Base-by-base conservation (phyloP, 805 yeast genomes). In the Sugiyamaella chiloensis region DNA sequence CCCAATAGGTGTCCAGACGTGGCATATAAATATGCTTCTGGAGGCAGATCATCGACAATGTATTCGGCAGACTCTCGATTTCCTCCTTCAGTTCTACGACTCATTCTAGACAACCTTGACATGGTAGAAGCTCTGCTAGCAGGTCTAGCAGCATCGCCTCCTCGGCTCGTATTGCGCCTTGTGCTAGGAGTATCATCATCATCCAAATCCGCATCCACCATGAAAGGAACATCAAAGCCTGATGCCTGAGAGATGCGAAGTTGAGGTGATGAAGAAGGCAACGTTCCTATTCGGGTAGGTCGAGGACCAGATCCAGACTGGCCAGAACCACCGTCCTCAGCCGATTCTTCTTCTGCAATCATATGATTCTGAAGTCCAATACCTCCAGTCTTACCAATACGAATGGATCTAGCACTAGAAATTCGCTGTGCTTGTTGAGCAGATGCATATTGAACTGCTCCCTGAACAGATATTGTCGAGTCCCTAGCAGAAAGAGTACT, bases 391-490 rank as follows among this genome's bases (percentile, higher is more conserved):
- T 44, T 50, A 31, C 55, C 57, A 11, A 74, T 51, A 68, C 68
- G 44, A 64, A 76, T 34, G 19, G 59, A 54, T 23, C 52, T 56
- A 8, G 60, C 61, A 5, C 47, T 40, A 12, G 51, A 50, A 39
- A 47, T 45, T 21, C 62, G 44, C 44, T 49, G 51, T 9, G 48
- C 44, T 20, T 46, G 46, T 40, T 47, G 52, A 4, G 51, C 51
- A 36, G 53, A 39, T 5, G 23, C 48, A 23, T 36, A 23, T 19
- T 30, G 32, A 5, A 26, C 27, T 14, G 45, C 27, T 29, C 72
- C 79, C 2, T 81, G 86, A 50, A 80, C 72, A 51, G 81, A 79
- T 2, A 86, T 86, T 0, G 87, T 81, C 55, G 80, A 80, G 27
- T 67, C 66, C 12, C 36, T 26, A 17, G 44, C 46, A n/a, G 42